Percentiles rank a stretch among this genome's conserved stretches.
phyloP scores from a whole-genome alignment of 164 flowering plant species.

The Echeveria elegans region DNA sequence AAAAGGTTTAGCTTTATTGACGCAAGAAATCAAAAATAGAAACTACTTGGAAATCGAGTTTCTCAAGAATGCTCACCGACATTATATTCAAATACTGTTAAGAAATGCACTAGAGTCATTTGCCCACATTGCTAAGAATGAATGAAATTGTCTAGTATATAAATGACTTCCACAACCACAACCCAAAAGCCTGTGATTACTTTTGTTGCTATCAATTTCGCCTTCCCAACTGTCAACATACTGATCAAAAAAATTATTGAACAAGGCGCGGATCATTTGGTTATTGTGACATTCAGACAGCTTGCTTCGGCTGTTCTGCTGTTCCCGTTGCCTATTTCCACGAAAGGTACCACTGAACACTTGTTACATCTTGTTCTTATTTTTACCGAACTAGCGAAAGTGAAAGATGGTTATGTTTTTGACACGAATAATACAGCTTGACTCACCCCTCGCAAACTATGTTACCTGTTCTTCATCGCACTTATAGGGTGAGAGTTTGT shows the following conservation, averaged over 20 bases:
- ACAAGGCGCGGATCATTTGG: neutral
- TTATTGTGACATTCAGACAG: constrained; percentile 1
- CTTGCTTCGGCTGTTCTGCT: neutral
- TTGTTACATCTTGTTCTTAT: neutral
- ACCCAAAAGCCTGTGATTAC: neutral
- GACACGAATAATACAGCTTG: constrained; percentile 2
- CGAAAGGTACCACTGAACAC: neutral
- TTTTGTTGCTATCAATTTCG: neutral
- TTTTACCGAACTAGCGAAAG: neutral
- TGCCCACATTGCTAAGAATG: too few species aligned
- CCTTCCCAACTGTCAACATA: constrained; percentile 1
- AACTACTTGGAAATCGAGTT: neutral
- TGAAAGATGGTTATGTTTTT: neutral
- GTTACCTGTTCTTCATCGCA: constrained; percentile 9
- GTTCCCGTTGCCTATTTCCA: neutral
- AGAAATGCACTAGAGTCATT: too few species aligned
- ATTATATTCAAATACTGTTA: constrained; percentile 58
- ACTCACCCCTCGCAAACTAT: constrained; percentile 7
- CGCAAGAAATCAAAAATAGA: neutral
- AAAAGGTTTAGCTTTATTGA: constrained; percentile 12
- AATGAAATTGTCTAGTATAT: too few species aligned
- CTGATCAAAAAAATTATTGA: constrained; percentile 1
- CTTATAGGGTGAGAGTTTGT: neutral
- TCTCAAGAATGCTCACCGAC: constrained; percentile 40
- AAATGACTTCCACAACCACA: too few species aligned